Evolutionary conservation across 2,329 filamentous ascomycete species (phyloP).

Genomic region (Penicillium sp.): DNA sequence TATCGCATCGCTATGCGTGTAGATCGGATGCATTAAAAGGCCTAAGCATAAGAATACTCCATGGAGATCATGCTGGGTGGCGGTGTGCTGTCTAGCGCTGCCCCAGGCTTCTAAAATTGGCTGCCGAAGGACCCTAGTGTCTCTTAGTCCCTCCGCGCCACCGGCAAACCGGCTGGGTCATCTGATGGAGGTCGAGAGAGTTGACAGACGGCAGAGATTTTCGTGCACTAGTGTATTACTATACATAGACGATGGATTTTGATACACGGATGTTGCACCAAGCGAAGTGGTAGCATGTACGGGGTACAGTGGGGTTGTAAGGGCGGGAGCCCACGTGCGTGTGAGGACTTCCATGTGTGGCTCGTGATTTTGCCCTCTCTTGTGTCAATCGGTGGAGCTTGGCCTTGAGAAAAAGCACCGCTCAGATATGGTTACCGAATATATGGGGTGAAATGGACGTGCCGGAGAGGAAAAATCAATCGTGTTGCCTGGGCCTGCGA

Average conservation of each 20-base stretch:
- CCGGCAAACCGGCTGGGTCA: not conserved
- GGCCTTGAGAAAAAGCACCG: not conserved
- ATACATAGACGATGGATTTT: not conserved
- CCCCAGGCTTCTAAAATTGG: not conserved
- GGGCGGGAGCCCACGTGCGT: conserved; percentile 2
- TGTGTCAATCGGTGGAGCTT: not conserved
- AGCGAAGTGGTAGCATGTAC: not conserved
- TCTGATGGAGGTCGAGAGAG: not conserved
- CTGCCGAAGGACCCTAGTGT: not conserved
- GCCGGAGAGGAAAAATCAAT: not conserved
- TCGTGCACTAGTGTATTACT: not conserved
- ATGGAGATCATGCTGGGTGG: not conserved
- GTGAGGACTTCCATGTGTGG: not conserved
- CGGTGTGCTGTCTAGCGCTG: not conserved
- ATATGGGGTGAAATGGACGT: not conserved
- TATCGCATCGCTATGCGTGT: not conserved
- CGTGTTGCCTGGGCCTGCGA: not conserved
- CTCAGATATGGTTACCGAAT: not conserved
- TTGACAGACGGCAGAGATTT: not conserved
- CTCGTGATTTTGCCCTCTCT: not conserved
- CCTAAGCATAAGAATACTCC: no score
- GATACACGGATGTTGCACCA: not conserved
- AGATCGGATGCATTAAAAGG: not conserved
- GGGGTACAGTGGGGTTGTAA: not conserved
- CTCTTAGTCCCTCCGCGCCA: not conserved